Evolutionary conservation across 495 filamentous ascomycete species (phyloP), one percentile per base, ranked within the genome.

Genomic region (Pseudomonodictys pantanalensis): DNA sequence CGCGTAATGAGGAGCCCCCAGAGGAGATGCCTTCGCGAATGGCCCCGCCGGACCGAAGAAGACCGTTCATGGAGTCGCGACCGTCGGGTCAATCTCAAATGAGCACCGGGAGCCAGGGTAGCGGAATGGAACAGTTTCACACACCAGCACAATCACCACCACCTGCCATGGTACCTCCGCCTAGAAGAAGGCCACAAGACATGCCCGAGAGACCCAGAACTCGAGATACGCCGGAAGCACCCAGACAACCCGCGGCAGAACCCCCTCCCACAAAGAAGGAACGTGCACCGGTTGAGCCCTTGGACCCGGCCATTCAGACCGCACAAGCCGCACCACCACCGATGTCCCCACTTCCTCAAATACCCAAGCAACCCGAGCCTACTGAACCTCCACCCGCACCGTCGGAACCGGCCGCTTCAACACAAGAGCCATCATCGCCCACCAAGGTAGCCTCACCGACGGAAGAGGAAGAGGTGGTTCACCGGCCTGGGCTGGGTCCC

Each of bases 401-500:
- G n/a, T 0, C 35, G 10, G n/a, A 35, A 1, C 30, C 35, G 25
- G 44, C 39, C 45, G 15, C 22, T 15, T 32, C 25, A 45, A 45
- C 48, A 26, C 24, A 33, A 24, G 18, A 59, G 25, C 24, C 32
- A 7, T 23, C 32, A 2, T n/a, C 55, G 9, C 33, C 62, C 20
- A 42, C 52, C 32, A 42, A 38, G 15, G 53, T 44, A 18, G n/a
- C n/a, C n/a, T n/a, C n/a, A n/a, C n/a, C n/a, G n/a, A n/a, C n/a
- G n/a, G 46, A 65, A 0, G 84, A 87, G 24, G 79, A 72, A 12
- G 80, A 80, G 38, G 3, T 15, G 39, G 71, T 68, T 24, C 78
- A 83, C 63, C 82, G 89, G 18, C 91, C 91, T 26, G 91, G 91
- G 1, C 81, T 96, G 20, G 90, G 89, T 0, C 90, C 91, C 33